Evolutionary conservation across 2,329 filamentous ascomycete species (phyloP).

Genomic region (Verticillium alfalfae): DNA sequence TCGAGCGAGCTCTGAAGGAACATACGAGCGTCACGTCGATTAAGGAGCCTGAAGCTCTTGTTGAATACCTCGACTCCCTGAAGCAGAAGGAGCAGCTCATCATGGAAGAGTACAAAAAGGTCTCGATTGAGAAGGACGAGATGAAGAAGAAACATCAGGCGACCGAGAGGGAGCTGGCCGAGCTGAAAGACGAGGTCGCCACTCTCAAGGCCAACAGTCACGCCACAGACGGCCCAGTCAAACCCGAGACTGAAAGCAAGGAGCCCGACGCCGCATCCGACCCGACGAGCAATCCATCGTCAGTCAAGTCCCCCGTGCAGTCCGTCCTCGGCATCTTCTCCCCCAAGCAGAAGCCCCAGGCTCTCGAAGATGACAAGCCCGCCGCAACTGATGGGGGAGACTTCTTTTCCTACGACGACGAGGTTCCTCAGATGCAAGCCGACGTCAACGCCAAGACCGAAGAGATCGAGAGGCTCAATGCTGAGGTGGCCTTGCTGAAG

Average conservation of each 20-base stretch:
- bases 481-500: slow-evolving; percentile 63
- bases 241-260: slow-evolving; percentile 18
- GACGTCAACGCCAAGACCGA: slow-evolving; percentile 65
- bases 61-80: slow-evolving; percentile 86
- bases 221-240: slow-evolving; percentile 20
- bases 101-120: slow-evolving; percentile 84
- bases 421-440: slow-evolving; percentile 74
- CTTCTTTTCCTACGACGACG: slow-evolving; percentile 88
- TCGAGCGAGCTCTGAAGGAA: slow-evolving; percentile 85
- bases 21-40: slow-evolving; percentile 90
- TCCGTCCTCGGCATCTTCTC: slow-evolving; percentile 45
- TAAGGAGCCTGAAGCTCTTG: slow-evolving; percentile 72
- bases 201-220: slow-evolving; percentile 30
- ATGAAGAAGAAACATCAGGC: slow-evolving; percentile 73
- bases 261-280: not conserved
- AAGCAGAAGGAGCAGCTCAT: slow-evolving; percentile 87
- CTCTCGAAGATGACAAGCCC: slow-evolving; percentile 21
- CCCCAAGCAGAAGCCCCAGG: slow-evolving; percentile 34
- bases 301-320: slow-evolving; percentile 38
- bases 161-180: slow-evolving; percentile 58
- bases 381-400: slow-evolving; percentile 39
- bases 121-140: slow-evolving; percentile 75
- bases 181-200: slow-evolving; percentile 51
- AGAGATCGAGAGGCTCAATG: slow-evolving; percentile 65
- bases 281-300: slow-evolving; percentile 15